Evolutionary conservation across 1,284 basidiomycete species (phyloP).

Genomic region (Psilocybe mexicana): DNA sequence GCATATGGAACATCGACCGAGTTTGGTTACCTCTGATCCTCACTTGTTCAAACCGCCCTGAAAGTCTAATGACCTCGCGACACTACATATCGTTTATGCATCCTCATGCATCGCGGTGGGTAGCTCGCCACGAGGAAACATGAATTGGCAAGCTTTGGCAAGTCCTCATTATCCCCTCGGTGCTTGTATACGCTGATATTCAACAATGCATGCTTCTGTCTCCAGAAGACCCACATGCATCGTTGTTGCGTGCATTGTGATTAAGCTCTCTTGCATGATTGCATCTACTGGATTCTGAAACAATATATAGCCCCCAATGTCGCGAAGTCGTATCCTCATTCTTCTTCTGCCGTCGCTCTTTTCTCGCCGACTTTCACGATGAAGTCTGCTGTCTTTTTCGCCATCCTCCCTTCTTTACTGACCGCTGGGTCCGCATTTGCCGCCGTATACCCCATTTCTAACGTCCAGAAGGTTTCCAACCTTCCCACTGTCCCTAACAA

Average conservation of each 20-base stretch:
- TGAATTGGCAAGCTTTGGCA: background rate
- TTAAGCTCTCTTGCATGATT: background rate
- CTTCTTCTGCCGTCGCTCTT: background rate
- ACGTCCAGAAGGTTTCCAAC: conserved; percentile 36
- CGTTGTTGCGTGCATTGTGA: background rate
- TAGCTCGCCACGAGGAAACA: background rate
- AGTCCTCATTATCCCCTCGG: background rate
- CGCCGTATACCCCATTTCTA: conserved; percentile 30
- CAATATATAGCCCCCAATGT: background rate
- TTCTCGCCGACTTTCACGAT: conserved; percentile 22
- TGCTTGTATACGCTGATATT: background rate
- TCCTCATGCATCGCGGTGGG: background rate
- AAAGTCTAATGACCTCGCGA: background rate
- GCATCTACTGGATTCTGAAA: no score
- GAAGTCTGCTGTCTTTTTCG: conserved; percentile 30
- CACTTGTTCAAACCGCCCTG: no score
- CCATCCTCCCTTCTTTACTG: conserved; percentile 28
- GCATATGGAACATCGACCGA: no score
- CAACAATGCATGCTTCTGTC: background rate
- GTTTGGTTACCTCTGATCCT: no score
- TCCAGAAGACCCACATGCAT: background rate
- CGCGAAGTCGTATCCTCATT: background rate
- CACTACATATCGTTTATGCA: background rate
- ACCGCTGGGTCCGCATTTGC: conserved; percentile 21
- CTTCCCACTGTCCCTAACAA: conserved; percentile 43